Evolutionary conservation across 768 basidiomycete genomes (phyloP).

Genomic region (Candolleomyces aberdarensis): DNA sequence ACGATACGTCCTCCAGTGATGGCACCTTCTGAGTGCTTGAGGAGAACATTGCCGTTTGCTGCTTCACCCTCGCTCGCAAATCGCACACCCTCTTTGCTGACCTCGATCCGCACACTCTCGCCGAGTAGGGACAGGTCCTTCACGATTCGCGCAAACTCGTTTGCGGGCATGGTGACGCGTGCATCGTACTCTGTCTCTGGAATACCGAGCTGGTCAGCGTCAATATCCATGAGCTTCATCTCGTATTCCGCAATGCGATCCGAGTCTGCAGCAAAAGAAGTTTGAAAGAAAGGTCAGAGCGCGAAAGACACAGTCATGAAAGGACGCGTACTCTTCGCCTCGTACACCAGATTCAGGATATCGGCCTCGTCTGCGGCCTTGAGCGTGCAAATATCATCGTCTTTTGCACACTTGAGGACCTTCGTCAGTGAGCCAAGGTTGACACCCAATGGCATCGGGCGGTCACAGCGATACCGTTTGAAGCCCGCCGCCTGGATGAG

Average conservation of each 20-base stretch:
- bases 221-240: constrained; percentile 99
- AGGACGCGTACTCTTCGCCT: constrained; percentile 67
- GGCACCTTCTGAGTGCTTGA: constrained; percentile 71
- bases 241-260: constrained; percentile 98
- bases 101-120: constrained; percentile 93
- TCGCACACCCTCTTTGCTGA: constrained; percentile 91
- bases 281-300: neutral
- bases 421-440: constrained; percentile 88
- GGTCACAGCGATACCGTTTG: constrained; percentile 87
- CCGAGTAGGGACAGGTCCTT: constrained; percentile 88
- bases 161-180: constrained; percentile 78
- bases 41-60: constrained; percentile 82
- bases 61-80: constrained; percentile 94
- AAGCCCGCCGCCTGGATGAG: constrained; percentile 79
- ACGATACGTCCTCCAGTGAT: constrained; percentile 37
- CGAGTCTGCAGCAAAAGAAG: constrained; percentile 48
- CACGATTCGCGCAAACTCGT: constrained; percentile 90
- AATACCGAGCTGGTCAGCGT: constrained; percentile 90
- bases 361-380: constrained; percentile 93
- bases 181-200: constrained; percentile 98
- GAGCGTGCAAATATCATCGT: constrained; percentile 88
- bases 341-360: constrained; percentile 82
- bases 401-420: constrained; percentile 95
- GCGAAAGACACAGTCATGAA: neutral
- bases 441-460: constrained; percentile 88